Base-by-base conservation (phyloP, 2,329 filamentous ascomycete genomes). In the Emmonsia crescens region DNA sequence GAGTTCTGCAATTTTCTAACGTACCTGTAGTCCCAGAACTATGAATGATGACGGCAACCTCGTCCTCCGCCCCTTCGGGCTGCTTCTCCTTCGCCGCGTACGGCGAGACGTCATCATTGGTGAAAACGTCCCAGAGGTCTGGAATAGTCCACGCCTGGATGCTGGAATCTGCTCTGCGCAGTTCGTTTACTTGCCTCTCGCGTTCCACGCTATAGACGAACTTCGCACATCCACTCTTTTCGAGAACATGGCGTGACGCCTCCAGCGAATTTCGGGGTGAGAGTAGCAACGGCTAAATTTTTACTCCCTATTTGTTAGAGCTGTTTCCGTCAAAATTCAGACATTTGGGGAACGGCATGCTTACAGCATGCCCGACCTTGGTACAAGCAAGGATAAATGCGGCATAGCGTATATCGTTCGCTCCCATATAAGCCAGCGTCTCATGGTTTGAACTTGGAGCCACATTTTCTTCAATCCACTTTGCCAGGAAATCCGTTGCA, bases 1-100 rank as follows among this genome's bases (percentile, higher is more conserved):
- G n/a, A 27, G n/a, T 19, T 40, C 10, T 46, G 40, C 19, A 12
- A 51, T 16, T 10, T 42, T 10, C 6, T n/a, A 12, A 61, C 64
- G 46, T 62, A 72, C 73, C 73, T 16, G 73, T 75, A 1, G 72
- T 73, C 29, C 73, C 73, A n/a, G 73, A 75, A 21, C 72, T 75
- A 61, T 75, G 74, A 33, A 74, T 70, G 9, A 74, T 71, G 12
- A 70, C 60, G 2, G 62, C 59, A 2, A 61, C 60, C 6, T 69
- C 63, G 24, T 72, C 59, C 48, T 69, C 67, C 0, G 60, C 65
- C 16, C 71, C 65, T 8, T 66, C 57, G 36, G 60, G 68, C 1
- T 66, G 46, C 27, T 27, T 61, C 54, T 66, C 68, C 2, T 49
- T 57, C 44, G 61, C 70, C 8, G 66, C 60, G 60, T 69, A 72